phyloP scores from a whole-genome alignment of 345 rosid genomes.

The Bruguiera parviflora region DNA sequence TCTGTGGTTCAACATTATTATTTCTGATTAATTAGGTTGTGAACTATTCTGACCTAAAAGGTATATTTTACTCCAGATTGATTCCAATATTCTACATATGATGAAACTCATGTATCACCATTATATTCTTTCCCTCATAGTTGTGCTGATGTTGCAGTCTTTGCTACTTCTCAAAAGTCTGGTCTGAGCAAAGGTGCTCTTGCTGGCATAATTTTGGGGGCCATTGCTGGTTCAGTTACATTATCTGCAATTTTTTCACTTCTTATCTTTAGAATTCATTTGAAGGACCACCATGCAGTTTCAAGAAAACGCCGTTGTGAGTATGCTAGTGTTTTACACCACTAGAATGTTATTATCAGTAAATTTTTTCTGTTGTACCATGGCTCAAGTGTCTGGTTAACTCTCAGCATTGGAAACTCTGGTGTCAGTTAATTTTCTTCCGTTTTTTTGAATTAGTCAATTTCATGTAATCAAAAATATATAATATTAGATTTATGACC shows the following conservation, averaged over 20 bases:
- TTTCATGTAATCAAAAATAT: no score
- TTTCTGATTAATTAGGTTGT: no score
- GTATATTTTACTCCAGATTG: no score
- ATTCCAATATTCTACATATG: not conserved
- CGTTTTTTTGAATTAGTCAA: no score
- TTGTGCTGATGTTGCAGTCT: slow-evolving; percentile 32
- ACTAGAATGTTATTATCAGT: not conserved
- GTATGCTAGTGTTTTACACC: slow-evolving; percentile 20
- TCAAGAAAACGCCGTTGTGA: slow-evolving; percentile 58
- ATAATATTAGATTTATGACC: no score
- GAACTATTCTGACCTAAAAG: no score
- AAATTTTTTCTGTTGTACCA: no score
- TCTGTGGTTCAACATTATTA: no score
- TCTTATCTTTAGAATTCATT: slow-evolving; percentile 47
- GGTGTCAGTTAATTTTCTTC: not conserved
- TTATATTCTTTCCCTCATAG: slow-evolving; percentile 10
- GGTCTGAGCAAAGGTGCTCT: slow-evolving; percentile 58
- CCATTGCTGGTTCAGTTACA: slow-evolving; percentile 62
- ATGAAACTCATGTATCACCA: slow-evolving; percentile 3
- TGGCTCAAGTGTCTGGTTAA: not conserved
- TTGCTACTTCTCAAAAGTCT: slow-evolving; percentile 27
- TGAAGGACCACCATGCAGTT: slow-evolving; percentile 39
- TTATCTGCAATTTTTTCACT: slow-evolving; percentile 66
- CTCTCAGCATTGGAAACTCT: not conserved
- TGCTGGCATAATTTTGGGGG: slow-evolving; percentile 63